Evolutionary conservation across 495 filamentous ascomycete genomes (phyloP), one percentile per base, ranked within the genome.

Genomic region (Neurospora sp.): DNA sequence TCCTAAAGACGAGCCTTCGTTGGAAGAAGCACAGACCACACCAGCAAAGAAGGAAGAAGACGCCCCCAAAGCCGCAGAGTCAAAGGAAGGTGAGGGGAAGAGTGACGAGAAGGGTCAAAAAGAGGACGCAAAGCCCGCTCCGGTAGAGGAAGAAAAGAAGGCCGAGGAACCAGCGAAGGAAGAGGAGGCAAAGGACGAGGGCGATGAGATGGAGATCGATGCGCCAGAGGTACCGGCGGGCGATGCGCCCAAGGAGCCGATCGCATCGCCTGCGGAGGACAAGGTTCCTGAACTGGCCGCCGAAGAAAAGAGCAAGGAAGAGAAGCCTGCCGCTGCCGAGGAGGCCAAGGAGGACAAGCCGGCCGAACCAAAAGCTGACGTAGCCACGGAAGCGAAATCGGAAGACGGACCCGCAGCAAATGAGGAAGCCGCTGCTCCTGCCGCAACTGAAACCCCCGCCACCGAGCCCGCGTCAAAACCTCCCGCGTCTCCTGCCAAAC

Each of bases 351-450:
- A 73, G 77, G 20, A 74, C 74, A 72, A 76, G 27, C 20, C 59
- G 12, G 31, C 71, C 27, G 72, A 75, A 41, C 39, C 75, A 18
- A 53, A 39, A 31, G 8, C 72, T 31, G 71, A 75, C 7, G 53
- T 18, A 35, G 53, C 53, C 14, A 68, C 74, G 69, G 71, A 71
- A 14, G 59, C 71, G 6, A 42, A 69, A 27, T 73, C 76, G 35
- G 45, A 71, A 42, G 78, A 81, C 14, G 14, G 14, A 42, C 40
- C 40, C 14, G 40, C 40, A 45, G 76, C 74, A 10, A 80, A 82
- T 27, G 27, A 65, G 71, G 71, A 72, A 5, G 38, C 71, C 10
- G 20, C 38, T 69, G 59, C 22, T 22, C 53, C 53, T 65, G 8
- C 53, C 27, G 6, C 53, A 37, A 65, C 53, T 35, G 53, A 65